Base-by-base conservation (phyloP, 495 filamentous ascomycete genomes). In the Aspergillus funiculosus region DNA sequence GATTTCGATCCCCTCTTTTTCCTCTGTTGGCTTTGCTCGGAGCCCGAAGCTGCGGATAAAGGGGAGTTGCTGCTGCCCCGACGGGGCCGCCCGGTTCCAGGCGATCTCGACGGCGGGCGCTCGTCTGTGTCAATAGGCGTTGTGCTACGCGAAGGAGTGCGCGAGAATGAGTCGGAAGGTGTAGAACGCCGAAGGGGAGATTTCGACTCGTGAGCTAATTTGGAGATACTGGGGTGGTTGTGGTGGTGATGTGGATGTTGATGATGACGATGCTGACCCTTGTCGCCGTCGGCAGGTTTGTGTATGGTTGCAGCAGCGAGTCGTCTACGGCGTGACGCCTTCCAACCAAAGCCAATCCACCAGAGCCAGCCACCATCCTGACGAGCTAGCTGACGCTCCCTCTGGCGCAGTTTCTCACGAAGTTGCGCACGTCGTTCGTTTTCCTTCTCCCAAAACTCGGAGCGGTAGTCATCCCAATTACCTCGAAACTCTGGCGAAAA, bases 381-480 rank as follows among this genome's bases (percentile, higher is more conserved):
- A 51, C 75, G 76, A 5, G 84, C 83, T 20, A 85, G 57, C 44
- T 81, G 78, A 22, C 75, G 74, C 51, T 87, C 79, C 4, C 76
- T 75, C 46, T 78, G 74, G 38, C 77, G 75, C 17, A 92, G 59
- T 55, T 83, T 82, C 36, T 77, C 68, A 31, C 87, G 77, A 27
- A 95, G 67, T 35, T 84, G 61, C 4, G 81, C 76, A 10, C 92
- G 86, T 3, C 88, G 79, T 66, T 92, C 89, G 55, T 98, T 98
- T 64, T 98, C 94, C 48, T 80, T 82, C 53, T 95, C 92, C 92
- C 92, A 98, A 59, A 94, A 98, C 47, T 95, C 89, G 20, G 82
- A 77, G 25, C 94, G 76, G 63, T 91, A 98, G 3, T 89, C 63
- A 56, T 98, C 92, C 92, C 92, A 98, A 48, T 94, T 94, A 58